phyloP scores from a whole-genome alignment of 805 yeast genomes.

The Barnettozyma pratensis region DNA sequence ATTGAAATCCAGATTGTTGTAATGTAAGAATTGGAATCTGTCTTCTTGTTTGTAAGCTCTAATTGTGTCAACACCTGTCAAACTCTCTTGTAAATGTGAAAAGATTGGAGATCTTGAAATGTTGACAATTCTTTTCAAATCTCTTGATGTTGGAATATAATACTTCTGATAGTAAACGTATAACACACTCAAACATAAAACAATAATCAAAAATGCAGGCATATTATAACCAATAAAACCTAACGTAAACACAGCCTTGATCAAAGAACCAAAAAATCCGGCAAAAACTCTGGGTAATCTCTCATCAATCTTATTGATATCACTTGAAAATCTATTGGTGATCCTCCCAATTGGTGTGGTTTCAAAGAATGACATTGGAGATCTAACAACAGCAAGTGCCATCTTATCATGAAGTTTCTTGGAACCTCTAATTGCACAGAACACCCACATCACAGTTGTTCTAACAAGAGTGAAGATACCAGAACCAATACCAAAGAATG shows the following conservation, averaged over 20 bases:
- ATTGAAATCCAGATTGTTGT: slow-evolving; percentile 68
- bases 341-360: slow-evolving; percentile 66
- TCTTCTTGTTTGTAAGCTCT: slow-evolving; percentile 67
- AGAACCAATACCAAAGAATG: slow-evolving; percentile 48
- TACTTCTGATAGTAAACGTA: slow-evolving; percentile 68
- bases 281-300: slow-evolving; percentile 50
- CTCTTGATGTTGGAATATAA: slow-evolving; percentile 69
- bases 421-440: slow-evolving; percentile 53
- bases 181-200: slow-evolving; percentile 40
- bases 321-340: slow-evolving; percentile 60
- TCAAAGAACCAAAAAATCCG: slow-evolving; percentile 38
- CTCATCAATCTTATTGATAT: slow-evolving; percentile 52
- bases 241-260: slow-evolving; percentile 45
- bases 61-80: slow-evolving; percentile 73
- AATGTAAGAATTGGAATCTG: slow-evolving; percentile 58
- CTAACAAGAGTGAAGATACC: slow-evolving; percentile 43
- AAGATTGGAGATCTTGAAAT: slow-evolving; percentile 70
- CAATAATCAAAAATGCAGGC: slow-evolving; percentile 49
- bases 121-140: slow-evolving; percentile 68
- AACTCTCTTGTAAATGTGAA: slow-evolving; percentile 78
- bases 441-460: slow-evolving; percentile 44
- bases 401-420: slow-evolving; percentile 49
- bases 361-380: slow-evolving; percentile 67
- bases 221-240: slow-evolving; percentile 46
- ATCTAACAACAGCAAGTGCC: slow-evolving; percentile 46